These are phyloP conservation scores for Trichosanthes cucumerina DNA, from an alignment of 306 rosid species.

Conservation along the genomic window DNA sequence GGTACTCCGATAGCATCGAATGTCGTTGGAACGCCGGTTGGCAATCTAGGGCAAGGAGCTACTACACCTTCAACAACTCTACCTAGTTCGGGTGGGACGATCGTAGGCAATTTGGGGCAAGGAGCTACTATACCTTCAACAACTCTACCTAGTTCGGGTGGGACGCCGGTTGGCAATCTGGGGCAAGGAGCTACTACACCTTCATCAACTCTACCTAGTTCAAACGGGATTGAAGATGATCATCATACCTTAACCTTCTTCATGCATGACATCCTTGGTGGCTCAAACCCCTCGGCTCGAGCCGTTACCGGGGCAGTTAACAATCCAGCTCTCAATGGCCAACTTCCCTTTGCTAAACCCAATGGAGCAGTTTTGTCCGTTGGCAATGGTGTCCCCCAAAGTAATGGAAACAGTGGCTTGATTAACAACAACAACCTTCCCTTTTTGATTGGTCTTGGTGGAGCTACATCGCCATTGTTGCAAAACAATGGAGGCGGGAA, in stretches of 20 bases:
- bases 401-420: slow-evolving; percentile 55
- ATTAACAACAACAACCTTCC: slow-evolving; percentile 75
- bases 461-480: slow-evolving; percentile 33
- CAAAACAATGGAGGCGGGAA: slow-evolving; percentile 32
- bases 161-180: neutral
- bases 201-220: neutral
- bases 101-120: neutral
- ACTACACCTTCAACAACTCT: neutral
- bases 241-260: slow-evolving; percentile 37
- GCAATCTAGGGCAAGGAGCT: neutral
- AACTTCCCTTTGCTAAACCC: slow-evolving; percentile 83
- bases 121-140: slow-evolving; percentile 4
- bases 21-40: neutral
- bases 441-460: slow-evolving; percentile 73
- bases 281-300: slow-evolving; percentile 64
- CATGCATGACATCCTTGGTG: slow-evolving; percentile 78
- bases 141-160: neutral
- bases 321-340: slow-evolving; percentile 64
- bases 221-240: neutral
- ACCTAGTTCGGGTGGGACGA: neutral
- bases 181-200: neutral
- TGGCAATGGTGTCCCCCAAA: slow-evolving; percentile 47
- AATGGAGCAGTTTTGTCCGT: slow-evolving; percentile 65
- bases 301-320: slow-evolving; percentile 66
- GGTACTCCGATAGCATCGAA: neutral